Evolutionary conservation across 2,329 filamentous ascomycete genomes (phyloP), one percentile per base, ranked within the genome.

Genomic region (Nigrospora osmanthi): DNA sequence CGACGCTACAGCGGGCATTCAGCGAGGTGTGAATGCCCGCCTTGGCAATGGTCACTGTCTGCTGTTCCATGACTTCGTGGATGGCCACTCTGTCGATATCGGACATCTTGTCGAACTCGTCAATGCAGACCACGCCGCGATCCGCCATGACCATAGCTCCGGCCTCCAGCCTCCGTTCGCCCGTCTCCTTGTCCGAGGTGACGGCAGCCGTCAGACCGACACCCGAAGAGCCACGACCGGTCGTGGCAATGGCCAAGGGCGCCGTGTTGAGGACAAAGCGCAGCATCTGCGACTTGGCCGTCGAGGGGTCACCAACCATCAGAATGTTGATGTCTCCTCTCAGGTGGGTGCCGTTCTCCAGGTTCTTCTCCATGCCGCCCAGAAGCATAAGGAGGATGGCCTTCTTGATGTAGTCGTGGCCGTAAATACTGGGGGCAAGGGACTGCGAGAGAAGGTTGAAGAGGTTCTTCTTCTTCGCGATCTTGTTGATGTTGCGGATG

Each of bases 41-140:
- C 70, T 98, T 98, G 43, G 93, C 93, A 58, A 98, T 98, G 13
- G 93, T 98, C 49, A 98, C 93, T 0, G 93, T 98, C 68, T 98
- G 93, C 70, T 98, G 93, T 69, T 98, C 93, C 93, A 98, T 98
- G 53, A 98, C 93, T 87, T 98, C 93, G 78, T 98, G 93, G 56
- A 98, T 98, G 39, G 93, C 93, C 4, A 98, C 93, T 62, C 93
- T 83, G 66, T 98, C 93, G 47, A 97, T 85, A 61, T 98, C 93
- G 46, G 89, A 96, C 93, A 98, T 98, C 67, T 98, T 98, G 72
- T 98, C 93, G 55, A 98, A 98, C 60, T 98, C 93, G 62, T 98
- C 93, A 54, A 98, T 98, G 71, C 93, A 98, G 32, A 98, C 93
- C 11, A 98, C 91, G 55, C 93, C 93, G 51, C 93, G 85, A 64